Evolutionary conservation across 805 yeast species (phyloP).

Genomic region (Pachysolen tannophilus): DNA sequence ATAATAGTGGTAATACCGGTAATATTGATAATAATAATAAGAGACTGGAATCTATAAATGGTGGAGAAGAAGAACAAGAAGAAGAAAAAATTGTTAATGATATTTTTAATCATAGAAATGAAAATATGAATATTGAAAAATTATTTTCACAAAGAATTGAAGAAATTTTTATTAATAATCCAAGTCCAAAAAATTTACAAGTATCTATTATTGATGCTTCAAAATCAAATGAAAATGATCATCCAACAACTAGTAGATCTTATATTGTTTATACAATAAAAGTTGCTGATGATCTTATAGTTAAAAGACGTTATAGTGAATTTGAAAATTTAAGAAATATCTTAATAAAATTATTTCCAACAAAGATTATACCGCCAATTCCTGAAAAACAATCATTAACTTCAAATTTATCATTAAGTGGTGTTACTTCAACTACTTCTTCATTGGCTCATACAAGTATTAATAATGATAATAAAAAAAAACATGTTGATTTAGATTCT

Average conservation of each 20-base stretch:
- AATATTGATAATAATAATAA: not conserved
- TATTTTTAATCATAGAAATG: not conserved
- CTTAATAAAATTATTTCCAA: slow-evolving; percentile 67
- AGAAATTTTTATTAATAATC: slow-evolving; percentile 4
- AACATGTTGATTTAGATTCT: not conserved
- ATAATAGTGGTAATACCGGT: not conserved
- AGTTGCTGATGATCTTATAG: slow-evolving; percentile 46
- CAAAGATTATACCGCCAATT: slow-evolving; percentile 83
- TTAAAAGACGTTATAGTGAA: slow-evolving; percentile 85
- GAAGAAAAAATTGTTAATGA: not conserved
- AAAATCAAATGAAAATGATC: slow-evolving; percentile 65
- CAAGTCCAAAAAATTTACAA: slow-evolving; percentile 7
- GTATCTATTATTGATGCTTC: slow-evolving; percentile 67
- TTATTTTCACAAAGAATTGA: slow-evolving; percentile 7
- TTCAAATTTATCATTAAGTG: slow-evolving; percentile 15
- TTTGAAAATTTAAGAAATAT: slow-evolving; percentile 77
- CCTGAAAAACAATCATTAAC: slow-evolving; percentile 73
- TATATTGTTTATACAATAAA: slow-evolving; percentile 80
- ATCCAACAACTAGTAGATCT: slow-evolving; percentile 39
- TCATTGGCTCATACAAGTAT: not conserved
- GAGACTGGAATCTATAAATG: not conserved
- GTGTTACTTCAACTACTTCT: slow-evolving; percentile 1
- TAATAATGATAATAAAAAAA: not conserved
- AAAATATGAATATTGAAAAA: not conserved
- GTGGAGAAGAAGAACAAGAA: not conserved